phyloP scores from a whole-genome alignment of 2,329 filamentous ascomycete genomes.

The Sphaerulina vaccinii region DNA sequence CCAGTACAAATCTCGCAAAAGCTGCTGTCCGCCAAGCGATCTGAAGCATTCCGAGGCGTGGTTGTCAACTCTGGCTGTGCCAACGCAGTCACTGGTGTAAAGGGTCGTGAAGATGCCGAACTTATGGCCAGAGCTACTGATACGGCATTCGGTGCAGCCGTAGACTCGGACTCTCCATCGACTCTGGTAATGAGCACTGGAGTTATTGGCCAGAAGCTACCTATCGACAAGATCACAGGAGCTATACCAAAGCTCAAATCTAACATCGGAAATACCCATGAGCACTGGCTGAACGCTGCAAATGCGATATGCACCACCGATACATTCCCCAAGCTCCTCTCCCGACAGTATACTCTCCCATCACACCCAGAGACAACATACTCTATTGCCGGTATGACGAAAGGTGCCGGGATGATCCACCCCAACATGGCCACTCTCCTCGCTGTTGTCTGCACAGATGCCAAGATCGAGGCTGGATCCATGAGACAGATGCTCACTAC shows the following conservation, averaged over 20 bases:
- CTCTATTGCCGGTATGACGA: constrained; percentile 89
- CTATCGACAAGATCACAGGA: constrained; percentile 83
- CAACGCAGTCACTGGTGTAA: constrained; percentile 91
- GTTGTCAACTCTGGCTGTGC: constrained; percentile 95
- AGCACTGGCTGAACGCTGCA: constrained; percentile 82
- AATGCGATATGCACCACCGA: constrained; percentile 97
- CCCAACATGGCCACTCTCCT: constrained; percentile 98
- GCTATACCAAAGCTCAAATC: constrained; percentile 75
- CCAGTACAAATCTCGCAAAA: constrained; percentile 81
- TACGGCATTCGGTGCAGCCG: constrained; percentile 51
- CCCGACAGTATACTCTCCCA: constrained; percentile 77
- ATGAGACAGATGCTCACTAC: constrained; percentile 69
- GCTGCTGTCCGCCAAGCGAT: constrained; percentile 59
- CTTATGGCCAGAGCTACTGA: constrained; percentile 81
- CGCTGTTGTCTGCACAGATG: constrained; percentile 88
- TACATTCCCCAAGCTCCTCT: constrained; percentile 95
- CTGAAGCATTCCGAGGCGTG: constrained; percentile 72
- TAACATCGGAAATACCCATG: constrained; percentile 70
- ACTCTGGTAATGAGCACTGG: constrained; percentile 73
- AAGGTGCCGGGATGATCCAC: constrained; percentile 98
- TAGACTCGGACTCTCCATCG: constrained; percentile 30
- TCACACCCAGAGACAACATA: constrained; percentile 75
- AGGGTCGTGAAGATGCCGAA: constrained; percentile 82
- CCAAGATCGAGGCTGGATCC: constrained; percentile 67
- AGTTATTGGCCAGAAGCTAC: constrained; percentile 91